Evolutionary conservation across 139 green algal species (phyloP).

Genomic region (Pedinophyceae sp.): DNA sequence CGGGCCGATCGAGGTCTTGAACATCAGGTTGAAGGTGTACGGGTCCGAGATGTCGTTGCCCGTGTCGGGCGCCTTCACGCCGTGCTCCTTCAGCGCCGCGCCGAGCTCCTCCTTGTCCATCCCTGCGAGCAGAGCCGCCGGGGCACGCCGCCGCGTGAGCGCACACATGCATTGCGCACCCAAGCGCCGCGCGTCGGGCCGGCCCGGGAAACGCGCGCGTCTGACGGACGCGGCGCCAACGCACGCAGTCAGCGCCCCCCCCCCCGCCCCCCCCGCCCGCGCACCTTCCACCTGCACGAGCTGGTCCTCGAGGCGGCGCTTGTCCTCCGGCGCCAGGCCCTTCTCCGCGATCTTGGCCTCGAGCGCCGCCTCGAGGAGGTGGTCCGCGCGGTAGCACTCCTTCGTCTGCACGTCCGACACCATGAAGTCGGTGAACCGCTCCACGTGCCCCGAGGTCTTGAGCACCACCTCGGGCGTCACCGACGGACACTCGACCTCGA

Average conservation of each 20-base stretch:
- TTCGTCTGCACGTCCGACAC: constrained; percentile 76
- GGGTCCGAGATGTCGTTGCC: constrained; percentile 76
- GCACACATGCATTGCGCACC: too few species aligned
- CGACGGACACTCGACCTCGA: constrained; percentile 93
- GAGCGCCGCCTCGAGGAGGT: constrained; percentile 64
- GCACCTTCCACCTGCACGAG: constrained; percentile 27
- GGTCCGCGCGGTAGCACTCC: constrained; percentile 85
- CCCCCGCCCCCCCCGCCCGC: too few species aligned
- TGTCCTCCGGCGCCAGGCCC: constrained; percentile 57
- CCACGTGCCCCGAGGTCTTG: constrained; percentile 87
- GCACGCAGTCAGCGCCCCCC: constrained; percentile 76
- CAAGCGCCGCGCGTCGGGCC: too few species aligned
- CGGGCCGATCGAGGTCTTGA: constrained; percentile 65
- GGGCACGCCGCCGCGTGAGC: too few species aligned
- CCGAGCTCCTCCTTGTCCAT: constrained; percentile 52
- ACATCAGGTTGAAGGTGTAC: constrained; percentile 99
- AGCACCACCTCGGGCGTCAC: constrained; percentile 92
- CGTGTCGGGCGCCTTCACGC: constrained; percentile 79
- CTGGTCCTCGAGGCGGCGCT: constrained; percentile 27
- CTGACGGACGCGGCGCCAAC: too few species aligned
- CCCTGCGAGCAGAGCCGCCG: too few species aligned
- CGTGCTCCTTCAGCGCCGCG: constrained; percentile 53
- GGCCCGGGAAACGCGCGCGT: too few species aligned
- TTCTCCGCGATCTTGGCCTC: constrained; percentile 22
- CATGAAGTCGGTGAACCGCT: constrained; percentile 96